Base-by-base conservation (phyloP, 2,329 filamentous ascomycete species). In the Aureobasidium uvarum region DNA sequence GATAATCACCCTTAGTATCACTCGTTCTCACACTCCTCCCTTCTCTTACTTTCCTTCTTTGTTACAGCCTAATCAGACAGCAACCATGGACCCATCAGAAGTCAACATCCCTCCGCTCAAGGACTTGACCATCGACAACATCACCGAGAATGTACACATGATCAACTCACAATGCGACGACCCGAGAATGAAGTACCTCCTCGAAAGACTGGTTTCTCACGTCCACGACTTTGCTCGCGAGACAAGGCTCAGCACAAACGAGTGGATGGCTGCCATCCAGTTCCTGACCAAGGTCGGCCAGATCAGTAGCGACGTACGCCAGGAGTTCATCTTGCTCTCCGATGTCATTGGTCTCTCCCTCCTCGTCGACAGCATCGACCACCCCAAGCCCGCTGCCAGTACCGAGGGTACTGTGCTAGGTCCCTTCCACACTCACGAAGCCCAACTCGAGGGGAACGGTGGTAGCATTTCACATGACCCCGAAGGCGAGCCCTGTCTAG, bases 351-450 rank as follows among this genome's bases (percentile, higher is more conserved):
- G 90, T 45, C 85, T 95, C 41, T 92, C 89, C 25, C 84, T 93
- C 66, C 85, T 95, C 4, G 87, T 95, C 70, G 90, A 95, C 78
- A 85, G 83, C 70, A 93, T 95, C 80, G 89, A 92, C 79, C 90
- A 94, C 78, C 91, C 91, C 31, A 94, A 92, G 74, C 90, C 89
- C 0, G 73, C 85, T 0, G 76, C 80, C 50, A 83, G 83, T 33
- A 95, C 91, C 31, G 90, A 94, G 76, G 90, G 90, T 66, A 91
- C 89, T 0, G 89, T 95, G 13, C 84, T 94, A 0, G 91, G 91
- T 0, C 91, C 91, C 43, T 94, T 93, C 80, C 90, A 94, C 80
- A 92, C 89, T 0, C 89, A 93, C 77, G 89, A 93, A 72, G 90
- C 90, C 8, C 81, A 86, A 7, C 71, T 76, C 8, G 77, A 85